Base-by-base conservation (phyloP, 768 basidiomycete genomes). In the Collybia sp. region DNA sequence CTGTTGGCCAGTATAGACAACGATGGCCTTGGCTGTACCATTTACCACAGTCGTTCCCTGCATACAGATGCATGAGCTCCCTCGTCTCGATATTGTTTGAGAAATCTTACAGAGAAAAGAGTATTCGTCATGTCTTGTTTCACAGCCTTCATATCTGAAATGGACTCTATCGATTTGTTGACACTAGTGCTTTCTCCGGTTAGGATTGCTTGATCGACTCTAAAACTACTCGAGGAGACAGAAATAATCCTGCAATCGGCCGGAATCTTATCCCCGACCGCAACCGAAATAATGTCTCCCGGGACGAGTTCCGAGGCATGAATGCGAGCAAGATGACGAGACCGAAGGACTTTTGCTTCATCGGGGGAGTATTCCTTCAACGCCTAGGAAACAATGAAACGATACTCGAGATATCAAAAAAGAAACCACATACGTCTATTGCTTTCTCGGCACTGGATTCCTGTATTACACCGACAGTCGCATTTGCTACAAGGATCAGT, bases 61-160 rank as follows among this genome's bases (percentile, higher is more conserved):
- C 33, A 20, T 17, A 47, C 44, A 16, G 39, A 25, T 25, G 4
- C 25, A 25, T 25, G 8, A 25, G 25, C 25, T 8, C 3, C 25
- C 3, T 25, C 8, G 8, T 8, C 25, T 4, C 8, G 25, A 25
- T 25, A 8, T 25, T 25, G 25, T 4, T 8, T 8, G 8, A 25
- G 31, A 13, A 20, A 36, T 64, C 82, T 57, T 56, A 92, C 92
- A 8, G 91, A 85, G 67, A 98, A 98, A 10, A 98, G 70, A 68
- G 96, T 96, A 66, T 97, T 98, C 47, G 77, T 83, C 94, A 95
- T 95, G 58, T 99, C 95, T 66, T 98, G 95, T 67, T 95, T 96
- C 48, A 98, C 95, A 6, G 94, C 95, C 53, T 72, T 77, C 31
- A 56, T 40, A 58, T 97, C 95, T 9, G 69, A 53, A 39, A 99